These are phyloP conservation scores for Raphanus hybrid DNA, from an alignment of 441 rosid species.

Conservation along the genomic window DNA sequence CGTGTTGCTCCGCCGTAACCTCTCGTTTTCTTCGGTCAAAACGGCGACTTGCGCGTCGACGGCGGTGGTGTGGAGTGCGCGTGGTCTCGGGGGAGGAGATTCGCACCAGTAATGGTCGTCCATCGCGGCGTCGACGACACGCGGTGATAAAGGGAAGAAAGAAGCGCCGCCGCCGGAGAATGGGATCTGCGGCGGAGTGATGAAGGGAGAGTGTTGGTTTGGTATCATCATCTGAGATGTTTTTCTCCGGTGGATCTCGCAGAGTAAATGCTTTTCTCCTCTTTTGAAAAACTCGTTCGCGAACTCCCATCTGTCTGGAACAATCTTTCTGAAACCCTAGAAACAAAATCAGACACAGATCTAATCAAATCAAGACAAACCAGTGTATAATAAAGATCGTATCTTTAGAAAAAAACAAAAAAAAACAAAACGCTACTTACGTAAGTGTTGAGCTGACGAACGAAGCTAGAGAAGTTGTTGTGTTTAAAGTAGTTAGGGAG, in stretches of 20 bases:
- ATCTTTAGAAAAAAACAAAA: background rate
- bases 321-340: constrained; percentile 97
- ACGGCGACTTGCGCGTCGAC: constrained; percentile 49
- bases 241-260: constrained; percentile 91
- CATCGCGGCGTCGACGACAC: constrained; percentile 61
- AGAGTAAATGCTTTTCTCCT: constrained; percentile 88
- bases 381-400: background rate
- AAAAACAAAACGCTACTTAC: constrained; percentile 43
- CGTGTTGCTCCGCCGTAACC: constrained; percentile 76
- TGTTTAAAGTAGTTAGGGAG: constrained; percentile 98
- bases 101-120: constrained; percentile 75
- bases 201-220: constrained; percentile 53
- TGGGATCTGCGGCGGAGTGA: constrained; percentile 53
- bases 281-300: constrained; percentile 91
- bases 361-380: constrained; percentile 13
- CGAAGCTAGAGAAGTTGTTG: constrained; percentile 95
- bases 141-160: constrained; percentile 60
- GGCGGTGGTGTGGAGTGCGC: background rate
- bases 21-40: constrained; percentile 81
- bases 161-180: constrained; percentile 41
- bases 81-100: constrained; percentile 49
- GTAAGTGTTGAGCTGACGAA: constrained; percentile 93
- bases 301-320: constrained; percentile 98
- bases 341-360: background rate
- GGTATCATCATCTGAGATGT: constrained; percentile 71